Evolutionary conservation across 257 asterid genomes (phyloP), one percentile per base, ranked within the genome.

Genomic region (Solanum ahanhuiri): DNA sequence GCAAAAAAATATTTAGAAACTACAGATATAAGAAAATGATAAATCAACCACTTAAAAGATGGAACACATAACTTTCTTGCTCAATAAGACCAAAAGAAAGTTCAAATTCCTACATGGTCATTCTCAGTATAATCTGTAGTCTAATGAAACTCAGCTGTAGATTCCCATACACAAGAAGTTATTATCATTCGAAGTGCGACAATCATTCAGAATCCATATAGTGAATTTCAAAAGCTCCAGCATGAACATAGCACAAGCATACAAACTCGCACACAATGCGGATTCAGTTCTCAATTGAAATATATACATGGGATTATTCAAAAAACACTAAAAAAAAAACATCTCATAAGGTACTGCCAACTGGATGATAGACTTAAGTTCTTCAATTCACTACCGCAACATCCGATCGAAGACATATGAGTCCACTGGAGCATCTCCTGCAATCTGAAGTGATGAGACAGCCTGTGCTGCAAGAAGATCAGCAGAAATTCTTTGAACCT

Each of bases 361-460:
- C 28, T 8, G 39, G 66, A 77, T 77, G 63, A 43, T 77, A 79
- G 66, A 79, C 39, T 17, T 79, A 4, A 45, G 66, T 18, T 28
- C 39, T 28, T 48, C 41, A 79, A 48, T 81, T 87, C 77, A 89
- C 85, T 88, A 85, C 81, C 85, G 70, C 72, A 86, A 85, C 66
- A 87, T 82, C 70, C 34, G 82, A 87, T 88, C 89, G 83, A 87
- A 72, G 71, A 73, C 87, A 81, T 83, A 67, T 54, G 89, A 83
- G 54, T 88, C 91, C 3, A 90, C 86, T 15, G 88, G 70, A 51
- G 88, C 85, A 82, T 92, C 90, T 72, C 90, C 93, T 51, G 89
- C 91, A 75, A 92, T 88, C 75, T 86, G 87, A 67, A 89, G 92
- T 12, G 93, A 88, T n/a, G 92, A 88, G 83, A 92, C 86, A 45